Evolutionary conservation across 2,329 filamentous ascomycete genomes (phyloP), one percentile per base, ranked within the genome.

Genomic region (Tetracladium maxilliforme): DNA sequence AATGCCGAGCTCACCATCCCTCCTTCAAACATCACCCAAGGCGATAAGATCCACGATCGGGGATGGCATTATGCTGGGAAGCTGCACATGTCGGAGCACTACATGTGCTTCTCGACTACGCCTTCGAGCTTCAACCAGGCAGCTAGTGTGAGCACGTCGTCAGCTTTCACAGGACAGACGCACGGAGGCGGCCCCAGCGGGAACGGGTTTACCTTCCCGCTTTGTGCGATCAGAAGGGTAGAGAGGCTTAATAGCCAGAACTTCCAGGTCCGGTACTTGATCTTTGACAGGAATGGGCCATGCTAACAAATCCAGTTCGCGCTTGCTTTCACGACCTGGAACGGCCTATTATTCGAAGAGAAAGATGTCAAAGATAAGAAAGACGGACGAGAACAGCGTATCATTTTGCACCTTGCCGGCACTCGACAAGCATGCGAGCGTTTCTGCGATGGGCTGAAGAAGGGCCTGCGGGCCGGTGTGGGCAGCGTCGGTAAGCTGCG

Each of bases 361-460:
- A 51, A 51, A 14, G 40, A 43, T 10, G 38, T 39, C 8, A 47
- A 41, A 27, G 52, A 60, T 10, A 50, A 48, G 32, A 58, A 51
- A 27, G 51, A 58, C n/a, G 17, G 38, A 9, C 52, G 57, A 27
- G 79, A 84, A 34, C 90, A 94, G 46, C 80, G 84, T 42, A 78
- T 98, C 37, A 93, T 84, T 2, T 69, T 98, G 31, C 82, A 93
- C 49, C 71, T 98, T 24, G 82, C 83, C 15, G 87, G 86, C 15
- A 90, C 79, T 44, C 72, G 87, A 28, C 81, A 78, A 44, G 74
- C 80, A 23, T 95, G 87, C 48, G 90, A 98, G 52, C 67, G 84
- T 27, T 98, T 98, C 54, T 98, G 90, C 48, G 90, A 98, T 54
- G 83, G 80, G 6, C 61, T 98, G 35, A 98, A 95, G 54, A 83